Base-by-base conservation (phyloP, 345 rosid species). In the Heritiera littoralis region DNA sequence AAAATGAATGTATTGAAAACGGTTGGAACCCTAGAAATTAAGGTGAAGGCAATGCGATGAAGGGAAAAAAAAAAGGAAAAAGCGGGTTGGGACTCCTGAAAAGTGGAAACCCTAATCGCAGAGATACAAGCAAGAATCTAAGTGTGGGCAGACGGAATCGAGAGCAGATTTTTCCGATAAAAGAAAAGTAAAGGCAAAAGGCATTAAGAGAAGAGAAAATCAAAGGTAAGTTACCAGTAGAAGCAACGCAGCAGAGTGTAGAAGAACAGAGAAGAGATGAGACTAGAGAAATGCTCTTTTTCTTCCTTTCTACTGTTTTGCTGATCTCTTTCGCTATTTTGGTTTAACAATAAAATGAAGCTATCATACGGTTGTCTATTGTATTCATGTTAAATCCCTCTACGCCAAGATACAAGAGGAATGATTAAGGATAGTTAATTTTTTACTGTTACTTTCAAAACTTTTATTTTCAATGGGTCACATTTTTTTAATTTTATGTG, bases 181-280 rank as follows among this genome's bases (percentile, higher is more conserved):
- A 17, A 38, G 0, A 14, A 54, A 55, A 55, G 28, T 6, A 55
- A 38, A 38, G 64, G 49, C 1, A 40, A 55, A 73, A 18, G 10
- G 32, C 23, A 72, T 72, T 35, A 72, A 52, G 35, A 60, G 15
- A 32, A 63, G 41, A 64, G n/a, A 64, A 35, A 32, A 52, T 18
- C 46, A 18, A 72, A 30, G 14, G 49, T 11, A 48, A 38, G 64
- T 43, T 35, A 73, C 76, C 76, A 38, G 65, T 35, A 65, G 69
- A 65, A 38, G 76, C 64, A 48, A 55, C 9, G 76, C 63, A 4
- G 48, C 64, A 54, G 48, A 35, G 76, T 38, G 30, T 18, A 32
- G 23, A 35, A 23, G 56, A 49, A 51, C n/a, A 15, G 1, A 14
- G n/a, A 54, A 54, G 58, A 5, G 55, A 14, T 3, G 56, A 52